These are phyloP conservation scores for Phytopythium ostracodes DNA, from an alignment of 352 stramenopile species.

Conservation along the genomic window DNA sequence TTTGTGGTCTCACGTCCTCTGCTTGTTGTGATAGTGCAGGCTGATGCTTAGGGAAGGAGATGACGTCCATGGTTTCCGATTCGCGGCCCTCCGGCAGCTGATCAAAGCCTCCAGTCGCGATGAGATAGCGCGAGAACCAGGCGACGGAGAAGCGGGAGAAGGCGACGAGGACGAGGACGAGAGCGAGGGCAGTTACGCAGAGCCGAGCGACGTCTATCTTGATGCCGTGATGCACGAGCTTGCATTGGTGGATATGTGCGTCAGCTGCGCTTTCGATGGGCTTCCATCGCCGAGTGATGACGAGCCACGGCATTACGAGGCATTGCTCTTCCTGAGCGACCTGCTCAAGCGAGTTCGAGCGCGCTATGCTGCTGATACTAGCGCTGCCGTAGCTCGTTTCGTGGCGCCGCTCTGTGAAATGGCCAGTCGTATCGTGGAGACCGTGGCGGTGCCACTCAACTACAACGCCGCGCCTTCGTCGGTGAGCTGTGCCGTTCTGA, in stretches of 20 bases:
- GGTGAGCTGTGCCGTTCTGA: conserved; percentile 36
- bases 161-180: conserved; percentile 4
- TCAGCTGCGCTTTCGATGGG: conserved; percentile 7
- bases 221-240: conserved; percentile 14
- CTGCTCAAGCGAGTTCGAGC: conserved; percentile 12
- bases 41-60: neutral
- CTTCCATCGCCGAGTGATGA: neutral
- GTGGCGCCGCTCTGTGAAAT: neutral
- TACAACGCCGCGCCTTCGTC: conserved; percentile 32
- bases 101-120: conserved; percentile 13
- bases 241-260: conserved; percentile 6
- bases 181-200: too few species aligned
- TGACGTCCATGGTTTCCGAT: conserved; percentile 28
- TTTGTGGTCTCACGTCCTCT: neutral
- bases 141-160: neutral
- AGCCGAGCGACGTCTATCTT: conserved; percentile 11
- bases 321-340: conserved; percentile 28
- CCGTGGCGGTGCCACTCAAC: conserved; percentile 13
- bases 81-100: conserved; percentile 48
- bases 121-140: neutral
- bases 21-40: neutral
- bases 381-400: neutral
- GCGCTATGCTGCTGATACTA: neutral
- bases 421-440: conserved; percentile 11
- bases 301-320: conserved; percentile 19